Percentiles rank a stretch among this genome's conserved stretches.
phyloP scores from a whole-genome alignment of 169 alveolate species.

The Plasmodium gonderi region DNA sequence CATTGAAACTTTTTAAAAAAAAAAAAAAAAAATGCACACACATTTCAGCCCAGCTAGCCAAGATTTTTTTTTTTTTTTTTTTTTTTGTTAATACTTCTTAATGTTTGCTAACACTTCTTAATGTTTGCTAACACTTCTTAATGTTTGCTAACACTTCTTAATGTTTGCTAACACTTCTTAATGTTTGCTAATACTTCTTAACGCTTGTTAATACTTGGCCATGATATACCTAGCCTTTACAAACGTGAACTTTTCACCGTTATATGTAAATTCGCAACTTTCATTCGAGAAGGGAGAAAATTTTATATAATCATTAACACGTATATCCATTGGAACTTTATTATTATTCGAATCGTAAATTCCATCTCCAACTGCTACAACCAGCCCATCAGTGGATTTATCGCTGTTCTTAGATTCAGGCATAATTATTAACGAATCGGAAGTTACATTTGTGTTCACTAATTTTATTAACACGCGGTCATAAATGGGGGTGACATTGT shows the following conservation, averaged over 20 bases:
- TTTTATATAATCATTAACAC: conserved; percentile 48
- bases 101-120: neutral
- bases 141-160: too few species aligned
- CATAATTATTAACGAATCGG: conserved; percentile 53
- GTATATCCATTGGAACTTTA: conserved; percentile 52
- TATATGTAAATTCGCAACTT: conserved; percentile 68
- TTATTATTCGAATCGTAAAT: conserved; percentile 58
- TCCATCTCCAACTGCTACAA: conserved; percentile 67
- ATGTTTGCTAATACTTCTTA: neutral
- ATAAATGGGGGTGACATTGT: conserved; percentile 56
- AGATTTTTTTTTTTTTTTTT: neutral
- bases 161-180: neutral
- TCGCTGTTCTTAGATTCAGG: conserved; percentile 58
- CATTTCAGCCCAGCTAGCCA: neutral
- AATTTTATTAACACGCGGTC: conserved; percentile 68
- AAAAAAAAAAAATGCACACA: neutral
- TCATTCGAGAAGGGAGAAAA: conserved; percentile 71
- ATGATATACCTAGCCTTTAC: conserved; percentile 61
- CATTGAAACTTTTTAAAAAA: neutral
- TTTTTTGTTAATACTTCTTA: neutral
- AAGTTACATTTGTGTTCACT: conserved; percentile 15
- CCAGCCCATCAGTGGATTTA: conserved; percentile 42
- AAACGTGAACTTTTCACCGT: conserved; percentile 55
- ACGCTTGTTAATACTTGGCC: conserved; percentile 44
- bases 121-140: too few species aligned